Evolutionary conservation across 139 green algal species (phyloP).

Genomic region (Chlamydomonas sphaeroides): DNA sequence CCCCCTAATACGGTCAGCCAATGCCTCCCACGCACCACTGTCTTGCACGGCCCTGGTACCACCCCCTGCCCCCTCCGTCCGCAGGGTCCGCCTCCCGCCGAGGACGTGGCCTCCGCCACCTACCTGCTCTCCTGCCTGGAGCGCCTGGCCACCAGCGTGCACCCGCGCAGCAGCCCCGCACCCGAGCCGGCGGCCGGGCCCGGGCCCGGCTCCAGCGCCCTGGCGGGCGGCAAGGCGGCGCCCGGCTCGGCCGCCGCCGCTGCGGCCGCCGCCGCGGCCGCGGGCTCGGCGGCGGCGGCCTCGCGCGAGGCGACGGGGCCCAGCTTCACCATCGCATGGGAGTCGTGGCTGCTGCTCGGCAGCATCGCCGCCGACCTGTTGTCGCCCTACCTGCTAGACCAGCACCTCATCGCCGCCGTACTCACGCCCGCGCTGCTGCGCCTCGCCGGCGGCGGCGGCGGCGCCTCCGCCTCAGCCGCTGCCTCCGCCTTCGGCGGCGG

Average conservation of each 20-base stretch:
- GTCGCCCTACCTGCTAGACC: slow-evolving; percentile 31
- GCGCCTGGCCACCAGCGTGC: slow-evolving; percentile 54
- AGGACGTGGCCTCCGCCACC: background rate
- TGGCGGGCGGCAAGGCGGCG: background rate
- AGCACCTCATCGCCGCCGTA: background rate
- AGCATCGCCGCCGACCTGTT: slow-evolving; percentile 44
- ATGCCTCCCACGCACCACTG: too few species aligned
- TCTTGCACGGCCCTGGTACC: too few species aligned
- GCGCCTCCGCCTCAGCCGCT: too few species aligned
- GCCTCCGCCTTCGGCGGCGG: background rate
- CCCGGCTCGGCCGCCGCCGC: background rate
- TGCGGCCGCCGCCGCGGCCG: slow-evolving; percentile 1
- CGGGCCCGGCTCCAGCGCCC: background rate
- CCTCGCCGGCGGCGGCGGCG: background rate
- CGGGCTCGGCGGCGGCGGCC: background rate
- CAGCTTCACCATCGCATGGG: slow-evolving; percentile 30
- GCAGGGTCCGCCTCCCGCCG: slow-evolving; percentile 35
- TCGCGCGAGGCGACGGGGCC: background rate
- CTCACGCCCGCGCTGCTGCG: slow-evolving; percentile 27
- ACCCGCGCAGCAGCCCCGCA: background rate
- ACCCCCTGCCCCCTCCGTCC: too few species aligned
- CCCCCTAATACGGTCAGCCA: too few species aligned
- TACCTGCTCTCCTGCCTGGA: slow-evolving; percentile 73
- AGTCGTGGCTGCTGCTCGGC: slow-evolving; percentile 57
- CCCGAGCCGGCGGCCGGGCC: background rate